These are phyloP conservation scores for Grammothele lineata DNA, from an alignment of 768 basidiomycete genomes.

Conservation along the genomic window DNA sequence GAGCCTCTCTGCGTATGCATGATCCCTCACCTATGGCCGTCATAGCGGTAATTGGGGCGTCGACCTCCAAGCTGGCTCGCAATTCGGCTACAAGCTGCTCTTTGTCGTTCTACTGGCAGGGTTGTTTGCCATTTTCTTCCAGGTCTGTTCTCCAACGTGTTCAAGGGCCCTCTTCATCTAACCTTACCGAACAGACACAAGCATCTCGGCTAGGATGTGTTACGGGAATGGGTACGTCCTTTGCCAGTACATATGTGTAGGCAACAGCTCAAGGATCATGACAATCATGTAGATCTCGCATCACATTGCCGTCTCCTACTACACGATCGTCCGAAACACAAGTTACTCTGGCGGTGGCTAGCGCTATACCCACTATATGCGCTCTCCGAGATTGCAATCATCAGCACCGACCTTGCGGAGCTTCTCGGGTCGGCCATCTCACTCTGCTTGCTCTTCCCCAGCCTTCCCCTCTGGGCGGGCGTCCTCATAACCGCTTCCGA, in stretches of 20 bases:
- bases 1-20: not conserved
- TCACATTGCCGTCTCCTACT: constrained; percentile 45
- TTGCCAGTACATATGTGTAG: not conserved
- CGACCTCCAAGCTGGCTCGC: constrained; percentile 81
- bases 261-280: too few relatives aligned
- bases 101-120: constrained; percentile 85
- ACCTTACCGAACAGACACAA: constrained; percentile 45
- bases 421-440: constrained; percentile 59
- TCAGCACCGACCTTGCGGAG: constrained; percentile 57
- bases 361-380: constrained; percentile 44
- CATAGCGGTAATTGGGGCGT: constrained; percentile 85
- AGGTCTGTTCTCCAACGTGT: constrained; percentile 34
- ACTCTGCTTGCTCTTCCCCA: constrained; percentile 47
- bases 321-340: constrained; percentile 38
- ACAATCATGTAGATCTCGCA: constrained; percentile 35
- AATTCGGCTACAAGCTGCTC: constrained; percentile 81
- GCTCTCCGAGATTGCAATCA: constrained; percentile 46
- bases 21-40: not conserved
- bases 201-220: constrained; percentile 80
- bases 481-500: constrained; percentile 47
- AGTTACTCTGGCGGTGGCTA: constrained; percentile 32
- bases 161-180: not conserved
- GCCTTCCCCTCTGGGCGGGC: constrained; percentile 43
- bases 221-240: constrained; percentile 63
- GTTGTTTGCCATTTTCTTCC: constrained; percentile 77